Percentiles rank a stretch among this genome's conserved stretches.
phyloP scores from a whole-genome alignment of 768 basidiomycete genomes.

The Calocybe gangraenosa region DNA sequence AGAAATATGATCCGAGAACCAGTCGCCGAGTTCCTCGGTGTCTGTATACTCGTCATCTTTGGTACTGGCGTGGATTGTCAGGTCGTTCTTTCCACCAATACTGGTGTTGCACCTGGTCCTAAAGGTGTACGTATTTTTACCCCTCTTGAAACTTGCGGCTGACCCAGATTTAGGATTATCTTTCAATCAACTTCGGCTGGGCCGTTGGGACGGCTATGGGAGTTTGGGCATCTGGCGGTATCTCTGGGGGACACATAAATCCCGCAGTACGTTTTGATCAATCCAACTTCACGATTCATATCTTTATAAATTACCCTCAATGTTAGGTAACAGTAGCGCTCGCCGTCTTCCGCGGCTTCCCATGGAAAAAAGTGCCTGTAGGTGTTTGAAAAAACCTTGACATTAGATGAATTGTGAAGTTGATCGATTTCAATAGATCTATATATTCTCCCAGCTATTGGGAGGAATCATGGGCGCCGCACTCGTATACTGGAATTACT shows the following conservation, averaged over 20 bases:
- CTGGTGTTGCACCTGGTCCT: constrained; percentile 38
- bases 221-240: constrained; percentile 61
- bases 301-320: neutral
- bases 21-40: constrained; percentile 61
- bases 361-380: constrained; percentile 76
- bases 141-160: neutral
- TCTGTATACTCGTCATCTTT: constrained; percentile 54
- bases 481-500: constrained; percentile 63
- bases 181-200: constrained; percentile 54
- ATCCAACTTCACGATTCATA: neutral
- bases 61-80: constrained; percentile 59
- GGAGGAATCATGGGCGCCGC: constrained; percentile 61
- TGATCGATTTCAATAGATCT: constrained; percentile 24
- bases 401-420: neutral
- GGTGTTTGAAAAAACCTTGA: constrained; percentile 1
- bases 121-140: constrained; percentile 57
- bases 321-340: constrained; percentile 63
- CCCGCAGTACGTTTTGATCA: constrained; percentile 47
- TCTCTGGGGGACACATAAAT: constrained; percentile 76
- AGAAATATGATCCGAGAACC: constrained; percentile 52
- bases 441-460: constrained; percentile 60
- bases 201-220: constrained; percentile 58
- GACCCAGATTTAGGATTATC: constrained; percentile 30
- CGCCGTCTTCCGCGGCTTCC: constrained; percentile 68
- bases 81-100: constrained; percentile 42